These are phyloP conservation scores for Phytophthora chlamydospora DNA, from an alignment of 352 stramenopile species.

Conservation along the genomic window DNA sequence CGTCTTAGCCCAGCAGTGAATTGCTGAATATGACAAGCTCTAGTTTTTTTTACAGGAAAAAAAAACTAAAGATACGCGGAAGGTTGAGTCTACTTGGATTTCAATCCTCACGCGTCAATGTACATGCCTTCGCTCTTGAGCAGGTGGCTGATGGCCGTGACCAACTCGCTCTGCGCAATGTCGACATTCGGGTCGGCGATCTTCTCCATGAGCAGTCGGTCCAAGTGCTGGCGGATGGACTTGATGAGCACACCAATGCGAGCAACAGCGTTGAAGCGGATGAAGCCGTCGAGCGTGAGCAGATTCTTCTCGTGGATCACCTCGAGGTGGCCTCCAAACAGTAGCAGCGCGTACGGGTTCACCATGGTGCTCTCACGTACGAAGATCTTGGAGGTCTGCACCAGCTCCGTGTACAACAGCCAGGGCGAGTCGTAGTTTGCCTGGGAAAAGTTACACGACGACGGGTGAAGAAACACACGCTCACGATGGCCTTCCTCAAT, in stretches of 20 bases:
- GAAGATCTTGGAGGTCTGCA: conserved; percentile 98
- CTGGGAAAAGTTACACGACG: conserved; percentile 90
- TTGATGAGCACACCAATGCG: conserved; percentile 97
- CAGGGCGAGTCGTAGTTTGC: conserved; percentile 95
- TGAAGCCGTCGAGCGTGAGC: conserved; percentile 89
- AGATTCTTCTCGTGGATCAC: conserved; percentile 93
- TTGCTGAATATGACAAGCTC: too few relatives aligned
- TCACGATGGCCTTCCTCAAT: conserved; percentile 45
- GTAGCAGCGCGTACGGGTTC: conserved; percentile 95
- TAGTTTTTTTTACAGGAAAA: too few relatives aligned
- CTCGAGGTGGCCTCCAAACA: conserved; percentile 97
- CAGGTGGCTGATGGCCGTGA: conserved; percentile 80
- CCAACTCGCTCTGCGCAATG: conserved; percentile 86
- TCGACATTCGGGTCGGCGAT: conserved; percentile 93
- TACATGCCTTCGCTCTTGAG: conserved; percentile 87
- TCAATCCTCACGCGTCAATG: too few relatives aligned
- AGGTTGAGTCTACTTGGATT: too few relatives aligned
- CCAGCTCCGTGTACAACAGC: conserved; percentile 95
- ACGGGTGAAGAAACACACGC: conserved; percentile 97
- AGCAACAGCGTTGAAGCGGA: conserved; percentile 93
- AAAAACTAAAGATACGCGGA: too few relatives aligned
- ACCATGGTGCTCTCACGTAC: conserved; percentile 98
- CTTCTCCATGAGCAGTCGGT: conserved; percentile 93
- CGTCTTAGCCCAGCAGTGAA: too few relatives aligned
- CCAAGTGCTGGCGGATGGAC: conserved; percentile 93